Percentiles rank a stretch among this genome's conserved stretches.
phyloP scores from a whole-genome alignment of 2,329 filamentous ascomycete genomes.

The Botrytis hyacinthi region DNA sequence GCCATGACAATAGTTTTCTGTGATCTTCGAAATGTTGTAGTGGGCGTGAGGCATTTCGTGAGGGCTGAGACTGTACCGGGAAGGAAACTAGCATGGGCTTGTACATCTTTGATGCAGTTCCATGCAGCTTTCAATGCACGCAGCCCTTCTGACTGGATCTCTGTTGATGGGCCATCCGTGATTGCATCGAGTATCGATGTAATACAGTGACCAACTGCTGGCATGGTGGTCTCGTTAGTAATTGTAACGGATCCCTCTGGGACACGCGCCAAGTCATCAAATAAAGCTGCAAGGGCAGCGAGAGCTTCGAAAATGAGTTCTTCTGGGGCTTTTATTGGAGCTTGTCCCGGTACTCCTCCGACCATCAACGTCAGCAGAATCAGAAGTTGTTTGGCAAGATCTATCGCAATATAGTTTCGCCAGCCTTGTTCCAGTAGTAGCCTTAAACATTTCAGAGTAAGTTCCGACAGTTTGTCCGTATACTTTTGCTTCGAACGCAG shows the following conservation, averaged over 20 bases:
- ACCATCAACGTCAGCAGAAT: slow-evolving; percentile 81
- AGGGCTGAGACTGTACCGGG: slow-evolving; percentile 84
- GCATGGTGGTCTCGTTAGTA: slow-evolving; percentile 61
- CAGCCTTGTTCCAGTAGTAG: slow-evolving; percentile 77
- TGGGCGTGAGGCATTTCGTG: slow-evolving; percentile 66
- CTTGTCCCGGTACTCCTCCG: slow-evolving; percentile 65
- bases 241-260: slow-evolving; percentile 50
- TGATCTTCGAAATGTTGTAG: slow-evolving; percentile 59
- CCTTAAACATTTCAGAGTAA: slow-evolving; percentile 71
- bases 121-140: slow-evolving; percentile 62
- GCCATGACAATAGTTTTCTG: slow-evolving; percentile 63
- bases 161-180: slow-evolving; percentile 59
- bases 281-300: slow-evolving; percentile 64
- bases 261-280: slow-evolving; percentile 56
- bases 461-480: slow-evolving; percentile 70
- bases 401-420: slow-evolving; percentile 66
- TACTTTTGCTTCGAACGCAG: slow-evolving; percentile 73
- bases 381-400: slow-evolving; percentile 79
- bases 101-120: slow-evolving; percentile 63
- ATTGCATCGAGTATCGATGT: slow-evolving; percentile 75
- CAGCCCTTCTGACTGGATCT: slow-evolving; percentile 71
- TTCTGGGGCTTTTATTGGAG: slow-evolving; percentile 55
- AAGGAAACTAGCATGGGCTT: slow-evolving; percentile 80
- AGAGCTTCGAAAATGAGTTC: slow-evolving; percentile 74
- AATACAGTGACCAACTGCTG: slow-evolving; percentile 77